phyloP scores from a whole-genome alignment of 768 basidiomycete genomes.

The Mycena alexandri region DNA sequence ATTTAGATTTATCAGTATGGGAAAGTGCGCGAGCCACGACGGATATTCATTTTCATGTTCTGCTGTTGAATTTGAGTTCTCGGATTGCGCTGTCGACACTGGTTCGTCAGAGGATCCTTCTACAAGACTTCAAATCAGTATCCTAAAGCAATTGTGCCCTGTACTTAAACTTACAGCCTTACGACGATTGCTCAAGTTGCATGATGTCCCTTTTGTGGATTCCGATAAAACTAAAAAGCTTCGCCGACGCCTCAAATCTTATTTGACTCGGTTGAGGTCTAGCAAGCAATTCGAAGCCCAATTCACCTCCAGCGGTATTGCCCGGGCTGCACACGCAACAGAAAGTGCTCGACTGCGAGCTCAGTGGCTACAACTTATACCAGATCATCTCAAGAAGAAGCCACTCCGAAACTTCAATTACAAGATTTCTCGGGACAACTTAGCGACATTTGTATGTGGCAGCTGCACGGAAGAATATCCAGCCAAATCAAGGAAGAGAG shows the following conservation, averaged over 20 bases:
- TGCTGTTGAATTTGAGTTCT: too few species aligned
- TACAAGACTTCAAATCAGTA: neutral
- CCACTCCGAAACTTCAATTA: neutral
- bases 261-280: neutral
- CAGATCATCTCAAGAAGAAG: neutral
- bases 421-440: neutral
- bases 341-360: neutral
- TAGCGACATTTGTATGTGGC: neutral
- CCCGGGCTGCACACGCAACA: neutral
- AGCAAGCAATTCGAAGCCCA: neutral
- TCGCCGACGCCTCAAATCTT: neutral
- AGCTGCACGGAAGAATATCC: neutral
- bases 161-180: neutral
- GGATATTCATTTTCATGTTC: too few species aligned
- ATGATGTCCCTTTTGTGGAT: neutral
- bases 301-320: neutral
- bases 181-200: neutral
- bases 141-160: neutral
- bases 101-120: neutral
- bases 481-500: neutral
- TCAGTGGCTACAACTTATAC: neutral
- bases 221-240: neutral
- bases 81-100: too few species aligned
- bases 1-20: too few species aligned
- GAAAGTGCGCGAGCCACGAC: too few species aligned